Evolutionary conservation across 805 yeast genomes (phyloP), one percentile per base, ranked within the genome.

Genomic region (Ogataea kodamae): DNA sequence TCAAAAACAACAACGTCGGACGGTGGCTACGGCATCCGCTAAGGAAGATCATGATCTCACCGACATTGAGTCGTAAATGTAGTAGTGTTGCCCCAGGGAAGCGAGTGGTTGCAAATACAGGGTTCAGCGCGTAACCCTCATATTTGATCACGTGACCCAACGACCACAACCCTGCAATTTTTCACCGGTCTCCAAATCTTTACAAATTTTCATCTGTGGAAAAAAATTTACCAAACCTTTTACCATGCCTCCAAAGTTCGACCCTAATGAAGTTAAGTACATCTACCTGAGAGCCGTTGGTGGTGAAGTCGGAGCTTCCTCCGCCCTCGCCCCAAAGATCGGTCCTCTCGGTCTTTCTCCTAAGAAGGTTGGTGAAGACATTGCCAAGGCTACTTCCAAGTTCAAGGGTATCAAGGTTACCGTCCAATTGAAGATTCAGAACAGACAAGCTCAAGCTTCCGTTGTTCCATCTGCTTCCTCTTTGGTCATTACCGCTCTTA

Each of bases 331-430:
- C 61, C 98, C 98, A 70, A 92, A 92, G 90, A 92, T 92, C 67
- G 98, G 98, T 86, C 98, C 98, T 61, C 86, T 92, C 68, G 98
- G 98, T 88, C 78, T 92, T 62, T 88, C 97, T 49, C 97, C 98
- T 78, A 92, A 90, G 95, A 90, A 92, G 83, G 96, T 92, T 67
- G 98, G 98, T 89, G 98, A 92, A 76, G 98, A 92, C 70, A 92
- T 92, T 64, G 98, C 98, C 70, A 92, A 92, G 83, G 98, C 98
- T 70, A 90, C 98, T 76, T 83, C 85, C 76, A 79, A 82, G 67
- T 90, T 80, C 94, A 92, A 92, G 78, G 98, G 98, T 80, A 90
- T 92, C 65, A 86, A 90, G 74, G 97, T 92, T 65, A 92, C 98
- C 56, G 97, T 92, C 52, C 95, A 88, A 77, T 81, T 92, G 72